Percentiles rank a stretch among this genome's conserved stretches.
Evolutionary conservation across 441 rosid genomes (phyloP).

Genomic region (Erysimum cheiri): DNA sequence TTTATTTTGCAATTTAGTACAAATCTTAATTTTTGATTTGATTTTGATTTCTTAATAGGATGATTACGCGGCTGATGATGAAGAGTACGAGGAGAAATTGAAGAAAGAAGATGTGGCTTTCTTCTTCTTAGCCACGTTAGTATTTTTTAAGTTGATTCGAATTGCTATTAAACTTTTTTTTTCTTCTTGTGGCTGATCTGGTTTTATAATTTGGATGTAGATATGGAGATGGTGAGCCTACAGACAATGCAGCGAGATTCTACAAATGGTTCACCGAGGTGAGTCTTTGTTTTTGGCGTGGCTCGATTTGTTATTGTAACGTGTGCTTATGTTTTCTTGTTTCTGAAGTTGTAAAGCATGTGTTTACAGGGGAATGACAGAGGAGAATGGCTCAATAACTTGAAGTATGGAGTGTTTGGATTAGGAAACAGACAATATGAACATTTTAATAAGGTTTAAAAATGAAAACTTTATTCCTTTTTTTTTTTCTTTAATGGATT

Average conservation of each 20-base stretch:
- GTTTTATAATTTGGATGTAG: constrained; percentile 46
- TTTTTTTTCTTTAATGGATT: neutral
- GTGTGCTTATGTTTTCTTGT: constrained; percentile 27
- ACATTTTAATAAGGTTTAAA: constrained; percentile 86
- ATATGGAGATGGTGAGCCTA: constrained; percentile 99
- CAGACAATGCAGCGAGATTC: constrained; percentile 98
- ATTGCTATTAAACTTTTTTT: no score
- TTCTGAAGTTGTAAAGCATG: constrained; percentile 28
- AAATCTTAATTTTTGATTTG: constrained; percentile 4
- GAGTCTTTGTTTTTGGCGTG: constrained; percentile 31
- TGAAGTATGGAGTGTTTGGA: constrained; percentile 91
- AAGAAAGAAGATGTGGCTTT: constrained; percentile 81
- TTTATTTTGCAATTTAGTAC: neutral
- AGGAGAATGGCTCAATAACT: constrained; percentile 72
- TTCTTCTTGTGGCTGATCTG: constrained; percentile 28
- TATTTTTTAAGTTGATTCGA: constrained; percentile 29
- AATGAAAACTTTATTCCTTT: neutral
- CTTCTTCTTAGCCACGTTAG: constrained; percentile 97
- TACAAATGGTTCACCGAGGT: constrained; percentile 98
- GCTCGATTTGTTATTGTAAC: neutral
- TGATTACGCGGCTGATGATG: constrained; percentile 93
- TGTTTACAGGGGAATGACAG: constrained; percentile 68
- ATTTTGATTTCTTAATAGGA: constrained; percentile 52
- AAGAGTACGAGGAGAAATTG: constrained; percentile 85
- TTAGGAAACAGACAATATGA: constrained; percentile 97